Percentiles rank a stretch among this genome's conserved stretches.
These are phyloP conservation scores for Moelleriella libera DNA, from an alignment of 2,329 filamentous ascomycete genomes.

Conservation along the genomic window DNA sequence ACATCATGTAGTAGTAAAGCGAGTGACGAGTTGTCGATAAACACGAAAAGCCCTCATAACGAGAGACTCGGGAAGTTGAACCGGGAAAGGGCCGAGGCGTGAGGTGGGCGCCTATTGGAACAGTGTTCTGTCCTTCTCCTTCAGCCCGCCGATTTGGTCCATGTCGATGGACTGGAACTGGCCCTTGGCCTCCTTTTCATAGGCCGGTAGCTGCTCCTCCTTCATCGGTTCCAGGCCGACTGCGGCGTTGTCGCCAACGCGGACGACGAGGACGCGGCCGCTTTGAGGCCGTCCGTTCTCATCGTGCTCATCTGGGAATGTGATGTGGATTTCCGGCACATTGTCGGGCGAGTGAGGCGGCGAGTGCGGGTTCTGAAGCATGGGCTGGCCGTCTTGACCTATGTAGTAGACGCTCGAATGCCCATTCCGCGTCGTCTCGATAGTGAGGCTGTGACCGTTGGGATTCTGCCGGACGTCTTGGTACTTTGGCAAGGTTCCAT, in stretches of 20 bases:
- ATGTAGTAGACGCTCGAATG: slow-evolving; percentile 63
- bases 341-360: slow-evolving; percentile 69
- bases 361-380: slow-evolving; percentile 61
- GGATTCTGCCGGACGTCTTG: slow-evolving; percentile 42
- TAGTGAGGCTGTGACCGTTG: slow-evolving; percentile 40
- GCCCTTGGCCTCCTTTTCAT: slow-evolving; percentile 65
- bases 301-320: slow-evolving; percentile 92
- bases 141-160: slow-evolving; percentile 83
- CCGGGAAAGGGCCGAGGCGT: neutral
- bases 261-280: slow-evolving; percentile 80
- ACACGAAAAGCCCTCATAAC: too few species aligned
- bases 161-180: slow-evolving; percentile 92
- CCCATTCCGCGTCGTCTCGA: slow-evolving; percentile 39
- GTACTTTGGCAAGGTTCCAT: slow-evolving; percentile 54
- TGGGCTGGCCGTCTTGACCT: slow-evolving; percentile 60
- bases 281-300: slow-evolving; percentile 67
- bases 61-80: too few species aligned
- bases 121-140: slow-evolving; percentile 58
- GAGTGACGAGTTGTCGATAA: too few species aligned
- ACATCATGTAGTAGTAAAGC: too few species aligned
- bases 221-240: slow-evolving; percentile 82
- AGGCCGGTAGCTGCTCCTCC: slow-evolving; percentile 70
- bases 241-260: slow-evolving; percentile 71
- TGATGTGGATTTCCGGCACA: slow-evolving; percentile 92
- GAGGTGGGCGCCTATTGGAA: slow-evolving; percentile 15